Evolutionary conservation across 202 grass and related monocot species (phyloP).

Genomic region (Thinopyrum obtusiflorum): DNA sequence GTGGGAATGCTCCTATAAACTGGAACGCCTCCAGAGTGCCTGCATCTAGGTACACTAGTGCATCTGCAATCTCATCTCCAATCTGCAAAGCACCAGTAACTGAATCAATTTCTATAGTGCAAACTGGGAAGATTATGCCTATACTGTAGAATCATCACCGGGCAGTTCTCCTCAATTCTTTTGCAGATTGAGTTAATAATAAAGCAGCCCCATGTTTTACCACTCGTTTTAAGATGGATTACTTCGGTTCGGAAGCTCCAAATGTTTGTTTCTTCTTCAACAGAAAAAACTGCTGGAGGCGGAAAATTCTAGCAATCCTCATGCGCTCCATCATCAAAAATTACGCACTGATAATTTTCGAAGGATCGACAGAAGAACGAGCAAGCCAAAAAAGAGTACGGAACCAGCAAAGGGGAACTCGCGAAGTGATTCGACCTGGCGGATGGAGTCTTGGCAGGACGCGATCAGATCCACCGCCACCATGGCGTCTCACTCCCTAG

Average conservation of each 20-base stretch:
- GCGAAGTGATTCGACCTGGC: slow-evolving; percentile 47
- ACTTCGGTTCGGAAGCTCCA: background rate
- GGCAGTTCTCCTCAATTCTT: background rate
- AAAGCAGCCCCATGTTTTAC: background rate
- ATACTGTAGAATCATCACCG: background rate
- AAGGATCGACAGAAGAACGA: background rate
- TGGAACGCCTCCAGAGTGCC: slow-evolving; percentile 77
- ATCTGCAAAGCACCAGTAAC: slow-evolving; percentile 44
- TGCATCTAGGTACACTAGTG: slow-evolving; percentile 68
- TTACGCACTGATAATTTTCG: too few species aligned
- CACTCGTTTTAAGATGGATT: background rate
- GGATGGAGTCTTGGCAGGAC: slow-evolving; percentile 73
- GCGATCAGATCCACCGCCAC: slow-evolving; percentile 75
- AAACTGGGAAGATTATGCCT: background rate
- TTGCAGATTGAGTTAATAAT: background rate
- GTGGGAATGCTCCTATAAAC: slow-evolving; percentile 71
- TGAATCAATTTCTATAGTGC: background rate
- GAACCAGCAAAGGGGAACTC: background rate
- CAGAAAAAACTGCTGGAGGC: background rate
- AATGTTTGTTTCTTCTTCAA: background rate
- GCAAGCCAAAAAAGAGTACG: background rate
- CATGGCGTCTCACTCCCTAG: slow-evolving; percentile 36
- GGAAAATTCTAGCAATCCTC: background rate
- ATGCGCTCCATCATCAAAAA: background rate
- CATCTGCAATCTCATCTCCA: slow-evolving; percentile 59